phyloP scores from a whole-genome alignment of 2,329 filamentous ascomycete genomes.

The Cladosporium colombiae region DNA sequence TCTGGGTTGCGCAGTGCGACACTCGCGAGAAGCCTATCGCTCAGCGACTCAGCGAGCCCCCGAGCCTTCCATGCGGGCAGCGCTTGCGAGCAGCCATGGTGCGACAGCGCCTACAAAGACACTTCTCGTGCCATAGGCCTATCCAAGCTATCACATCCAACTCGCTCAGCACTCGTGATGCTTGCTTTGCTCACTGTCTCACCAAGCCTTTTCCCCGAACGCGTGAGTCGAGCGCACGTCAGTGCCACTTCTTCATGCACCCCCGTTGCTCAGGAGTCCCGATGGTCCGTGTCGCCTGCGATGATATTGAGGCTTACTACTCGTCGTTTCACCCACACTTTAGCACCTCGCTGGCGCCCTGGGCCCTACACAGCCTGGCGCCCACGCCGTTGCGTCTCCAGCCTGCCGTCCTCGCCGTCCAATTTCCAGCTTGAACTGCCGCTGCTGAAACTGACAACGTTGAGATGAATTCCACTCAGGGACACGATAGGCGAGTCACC shows the following conservation, averaged over 20 bases:
- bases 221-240: conserved; percentile 14
- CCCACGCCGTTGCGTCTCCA: conserved; percentile 17
- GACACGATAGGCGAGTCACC: neutral
- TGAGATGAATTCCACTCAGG: neutral
- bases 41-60: neutral
- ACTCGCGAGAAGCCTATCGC: neutral
- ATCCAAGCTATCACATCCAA: neutral
- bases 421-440: conserved; percentile 6
- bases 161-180: neutral
- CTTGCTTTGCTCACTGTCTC: conserved; percentile 11
- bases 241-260: conserved; percentile 13
- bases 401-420: neutral
- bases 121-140: neutral
- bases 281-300: conserved; percentile 11
- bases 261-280: conserved; percentile 2
- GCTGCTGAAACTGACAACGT: conserved; percentile 6
- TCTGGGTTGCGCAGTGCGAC: neutral
- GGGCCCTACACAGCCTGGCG: neutral
- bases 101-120: conserved; percentile 9
- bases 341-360: conserved; percentile 12
- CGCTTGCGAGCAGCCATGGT: conserved; percentile 2
- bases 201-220: conserved; percentile 12
- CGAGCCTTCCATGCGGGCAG: neutral
- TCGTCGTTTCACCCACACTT: conserved; percentile 19
- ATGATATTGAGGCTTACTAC: conserved; percentile 13